Base-by-base conservation (phyloP, 352 stramenopile species). In the Thalassiosira hispida region DNA sequence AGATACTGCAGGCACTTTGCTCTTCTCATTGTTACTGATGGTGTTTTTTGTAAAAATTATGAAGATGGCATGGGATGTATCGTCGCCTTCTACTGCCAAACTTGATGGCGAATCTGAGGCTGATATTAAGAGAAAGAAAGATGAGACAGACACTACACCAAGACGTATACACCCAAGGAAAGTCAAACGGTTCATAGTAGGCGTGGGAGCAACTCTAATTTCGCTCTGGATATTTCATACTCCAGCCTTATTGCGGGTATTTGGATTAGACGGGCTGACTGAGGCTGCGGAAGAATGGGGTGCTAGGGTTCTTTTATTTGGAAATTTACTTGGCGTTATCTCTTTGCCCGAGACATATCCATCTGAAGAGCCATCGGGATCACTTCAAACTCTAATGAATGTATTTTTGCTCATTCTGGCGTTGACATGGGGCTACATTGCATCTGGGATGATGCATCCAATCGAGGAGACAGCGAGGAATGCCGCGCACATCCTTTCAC, bases 171-270 rank as follows among this genome's bases (percentile, higher is more conserved):
- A 68, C 44, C 59, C 38, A 18, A 38, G 51, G 29, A 71, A 65
- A 42, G 64, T 51, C 44, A 74, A 56, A 51, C 56, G 46, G 1
- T 68, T 81, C 55, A 31, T 81, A 46, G 27, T 56, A 44, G 63
- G 52, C 44, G 20, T 55, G 4, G 49, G 49, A 59, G 18, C 59
- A 22, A 46, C 35, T 51, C 16, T 81, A 22, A 31, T 52, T 44
- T 75, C 74, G 29, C 46, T 78, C 35, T 82, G 74, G 74, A 31
- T 82, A 9, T 78, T 82, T 56, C 49, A 73, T 40, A 82, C 74
- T 65, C 74, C 74, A 51, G 31, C 60, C 20, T 47, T 82, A 14
- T 40, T 82, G 11, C 57, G 66, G 25, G 38, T 49, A 16, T 78
- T 82, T 11, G 66, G 68, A 22, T 47, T 82, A 12, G 49, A 52